Base-by-base conservation (phyloP, 1,139 yeast genomes). In the Candida anutae region DNA sequence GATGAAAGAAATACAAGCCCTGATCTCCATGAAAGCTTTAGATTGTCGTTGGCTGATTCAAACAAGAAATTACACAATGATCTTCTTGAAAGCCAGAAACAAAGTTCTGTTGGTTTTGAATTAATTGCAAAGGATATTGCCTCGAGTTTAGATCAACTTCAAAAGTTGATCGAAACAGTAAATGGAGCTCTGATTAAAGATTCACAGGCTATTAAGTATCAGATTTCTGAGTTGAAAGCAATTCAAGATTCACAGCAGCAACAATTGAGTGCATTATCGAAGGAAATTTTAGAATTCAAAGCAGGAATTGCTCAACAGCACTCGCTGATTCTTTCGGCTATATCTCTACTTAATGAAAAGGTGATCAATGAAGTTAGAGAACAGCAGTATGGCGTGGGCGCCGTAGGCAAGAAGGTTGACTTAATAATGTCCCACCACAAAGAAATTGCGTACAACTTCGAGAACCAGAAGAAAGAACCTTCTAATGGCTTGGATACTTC, bases 361-460 rank as follows among this genome's bases (percentile, higher is more conserved):
- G 56, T 63, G 6, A 58, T 65, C 29, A 65, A 65, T 2, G 71
- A 64, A 39, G 67, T 66, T 3, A 53, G 66, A 38, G 68, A 60
- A 34, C 69, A 66, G 24, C 69, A 62, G 31, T 46, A 37, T 28
- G 53, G 56, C 13, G 52, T 58, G 28, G 60, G 53, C 13, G 62
- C 55, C 29, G 33, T 64, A 13, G 41, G 53, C 13, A 53, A 48
- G 26, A 64, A 65, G 35, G 69, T 66, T 3, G 69, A 63, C 33
- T 43, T 63, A 27, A 47, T 66, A 20, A 62, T 64, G 69, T 45
- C 48, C 9, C 51, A 61, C 34, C 70, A 64, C 39, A 58, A 58
- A 39, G 70, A 64, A 32, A 46, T 63, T 13, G 42, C 55, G 5
- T 39, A 52, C 28, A 58, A 61, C 37, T 57, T 53, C 35, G 24